These are phyloP conservation scores for Crithidia bombi DNA, from an alignment of 208 protist species.

Conservation along the genomic window DNA sequence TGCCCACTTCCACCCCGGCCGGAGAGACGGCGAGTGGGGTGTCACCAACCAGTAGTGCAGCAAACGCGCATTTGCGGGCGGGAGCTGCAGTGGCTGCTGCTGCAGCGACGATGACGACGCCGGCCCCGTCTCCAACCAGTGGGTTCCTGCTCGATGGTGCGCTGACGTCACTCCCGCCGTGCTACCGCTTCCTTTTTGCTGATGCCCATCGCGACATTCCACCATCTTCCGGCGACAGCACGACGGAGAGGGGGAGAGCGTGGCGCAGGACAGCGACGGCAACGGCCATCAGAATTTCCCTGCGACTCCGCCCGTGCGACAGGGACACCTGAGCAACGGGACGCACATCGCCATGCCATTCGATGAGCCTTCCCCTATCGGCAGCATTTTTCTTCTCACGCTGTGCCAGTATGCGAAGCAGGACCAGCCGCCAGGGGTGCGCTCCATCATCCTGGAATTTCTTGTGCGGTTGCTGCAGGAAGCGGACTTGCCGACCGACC, in stretches of 20 bases:
- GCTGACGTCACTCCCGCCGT: conserved; percentile 47
- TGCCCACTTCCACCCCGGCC: background rate
- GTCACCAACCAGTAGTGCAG: background rate
- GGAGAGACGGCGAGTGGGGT: background rate
- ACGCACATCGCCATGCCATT: background rate
- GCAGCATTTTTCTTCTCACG: conserved; percentile 59
- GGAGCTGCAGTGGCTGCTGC: background rate
- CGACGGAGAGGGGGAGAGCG: conserved; percentile 6
- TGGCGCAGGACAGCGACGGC: background rate
- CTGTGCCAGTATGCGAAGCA: conserved; percentile 83
- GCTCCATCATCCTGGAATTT: conserved; percentile 63
- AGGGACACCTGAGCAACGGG: background rate
- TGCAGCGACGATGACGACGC: background rate
- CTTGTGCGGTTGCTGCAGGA: conserved; percentile 54
- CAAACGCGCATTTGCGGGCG: background rate
- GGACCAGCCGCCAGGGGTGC: conserved; percentile 58
- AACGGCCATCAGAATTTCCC: too few species aligned
- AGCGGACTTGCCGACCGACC: conserved; percentile 56
- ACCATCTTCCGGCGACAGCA: background rate
- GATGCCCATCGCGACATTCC: conserved; percentile 14
- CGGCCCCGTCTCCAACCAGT: conserved; percentile 7
- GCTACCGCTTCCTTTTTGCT: conserved; percentile 58
- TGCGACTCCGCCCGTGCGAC: background rate
- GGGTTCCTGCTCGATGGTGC: conserved; percentile 20
- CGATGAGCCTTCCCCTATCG: conserved; percentile 43